Percentiles rank a stretch among this genome's conserved stretches.
phyloP scores from a whole-genome alignment of 257 asterid species.

The Lycium barbarum region DNA sequence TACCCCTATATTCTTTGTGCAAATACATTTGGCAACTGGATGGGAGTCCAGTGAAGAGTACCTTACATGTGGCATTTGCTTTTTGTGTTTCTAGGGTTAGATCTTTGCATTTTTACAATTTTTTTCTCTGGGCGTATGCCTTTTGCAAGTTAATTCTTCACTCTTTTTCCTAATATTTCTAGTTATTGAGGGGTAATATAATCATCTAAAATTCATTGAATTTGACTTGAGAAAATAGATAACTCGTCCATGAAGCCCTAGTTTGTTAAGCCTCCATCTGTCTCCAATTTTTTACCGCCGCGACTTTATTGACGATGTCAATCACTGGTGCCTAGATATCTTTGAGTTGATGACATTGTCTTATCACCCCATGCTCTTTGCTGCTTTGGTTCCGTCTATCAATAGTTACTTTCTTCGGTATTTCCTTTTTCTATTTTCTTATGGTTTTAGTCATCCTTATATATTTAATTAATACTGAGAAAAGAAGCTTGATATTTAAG shows the following conservation, averaged over 20 bases:
- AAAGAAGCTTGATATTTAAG: not conserved
- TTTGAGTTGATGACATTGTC: not conserved
- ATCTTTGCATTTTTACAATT: not conserved
- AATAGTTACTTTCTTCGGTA: not conserved
- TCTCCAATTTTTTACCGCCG: not conserved
- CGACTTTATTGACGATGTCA: not conserved
- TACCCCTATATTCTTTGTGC: not conserved
- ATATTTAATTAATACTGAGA: not conserved
- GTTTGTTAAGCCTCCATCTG: not conserved
- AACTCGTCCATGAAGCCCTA: not conserved
- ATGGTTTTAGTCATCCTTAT: not conserved
- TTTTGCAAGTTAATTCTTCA: no score
- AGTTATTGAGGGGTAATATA: no score
- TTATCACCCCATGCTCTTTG: not conserved
- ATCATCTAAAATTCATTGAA: no score
- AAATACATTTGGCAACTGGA: conserved; percentile 16
- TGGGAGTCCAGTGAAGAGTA: not conserved
- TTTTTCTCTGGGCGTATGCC: not conserved
- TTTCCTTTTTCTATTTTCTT: conserved; percentile 10
- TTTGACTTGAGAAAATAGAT: not conserved
- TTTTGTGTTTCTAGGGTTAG: not conserved
- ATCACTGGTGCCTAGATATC: not conserved
- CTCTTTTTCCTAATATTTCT: no score
- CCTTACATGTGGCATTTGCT: not conserved
- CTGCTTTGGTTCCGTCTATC: not conserved